Evolutionary conservation across 2,329 filamentous ascomycete genomes (phyloP), one percentile per base, ranked within the genome.

Genomic region (Ascocoryne sarcoides): DNA sequence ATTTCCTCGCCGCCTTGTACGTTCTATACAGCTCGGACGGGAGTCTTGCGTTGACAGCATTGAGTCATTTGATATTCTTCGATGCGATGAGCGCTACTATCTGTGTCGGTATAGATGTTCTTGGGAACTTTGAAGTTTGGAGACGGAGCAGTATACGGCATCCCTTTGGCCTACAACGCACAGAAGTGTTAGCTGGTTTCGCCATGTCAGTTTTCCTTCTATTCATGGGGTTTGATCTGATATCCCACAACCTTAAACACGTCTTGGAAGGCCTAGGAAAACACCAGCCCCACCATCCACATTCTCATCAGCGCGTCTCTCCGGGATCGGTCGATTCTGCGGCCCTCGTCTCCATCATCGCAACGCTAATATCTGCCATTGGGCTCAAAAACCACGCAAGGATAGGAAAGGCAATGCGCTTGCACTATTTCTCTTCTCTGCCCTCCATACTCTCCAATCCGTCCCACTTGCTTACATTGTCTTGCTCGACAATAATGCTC

Each of bases 41-140:
- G 23, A 94, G 86, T 15, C 73, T 95, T 18, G 87, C 90, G 9
- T 83, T 95, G 66, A 95, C 89, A 5, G 90, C 90, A 0, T 69
- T 98, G 14, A 95, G 88, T 8, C 89, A 95, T 56, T 70, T 98
- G 34, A 82, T 96, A 44, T 85, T 96, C 62, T 98, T 95, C 61
- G 92, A 98, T 60, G 90, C 92, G 7, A 77, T 94, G 2, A 92
- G 88, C 23, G 92, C 92, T 4, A 80, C 89, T 35, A 76, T 96
- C 4, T 96, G 90, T 60, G 88, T 95, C 3, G 80, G 78, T 10
- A 90, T 96, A 34, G 92, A 98, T 58, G 85, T 96, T 1, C 76
- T 95, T 35, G 81, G 85, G 37, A 98, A 98, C 61, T 98, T 98
- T 55, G 92, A 98, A 60, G 89, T 96, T 30, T 98, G 92, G 92